A percentile compares a stretch with the other conserved stretches of the same genome.
These are phyloP conservation scores for Isatis tinctoria DNA, from an alignment of 345 rosid genomes.

Conservation along the genomic window DNA sequence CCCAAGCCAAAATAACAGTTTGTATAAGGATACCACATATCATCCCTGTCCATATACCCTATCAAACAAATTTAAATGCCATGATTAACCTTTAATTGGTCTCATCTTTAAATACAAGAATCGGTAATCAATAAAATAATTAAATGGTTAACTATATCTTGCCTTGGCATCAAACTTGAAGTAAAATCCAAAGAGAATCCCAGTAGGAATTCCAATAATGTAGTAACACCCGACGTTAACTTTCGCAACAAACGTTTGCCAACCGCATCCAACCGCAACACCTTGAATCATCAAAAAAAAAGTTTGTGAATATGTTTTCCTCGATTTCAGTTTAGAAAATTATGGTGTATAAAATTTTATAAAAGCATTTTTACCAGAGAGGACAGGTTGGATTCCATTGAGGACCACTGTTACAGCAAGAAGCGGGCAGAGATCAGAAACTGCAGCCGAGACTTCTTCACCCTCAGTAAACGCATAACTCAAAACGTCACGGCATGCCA, in stretches of 20 bases:
- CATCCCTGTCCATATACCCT: conserved; percentile 85
- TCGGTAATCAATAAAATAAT: no score
- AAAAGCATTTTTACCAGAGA: conserved; percentile 56
- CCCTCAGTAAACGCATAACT: conserved; percentile 68
- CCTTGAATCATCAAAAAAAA: conserved; percentile 24
- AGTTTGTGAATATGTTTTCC: no score
- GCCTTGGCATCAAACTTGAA: conserved; percentile 68
- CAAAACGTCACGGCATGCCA: conserved; percentile 43
- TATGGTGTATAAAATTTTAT: no score
- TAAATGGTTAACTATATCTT: neutral
- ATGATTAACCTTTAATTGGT: neutral
- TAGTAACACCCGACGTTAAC: conserved; percentile 74
- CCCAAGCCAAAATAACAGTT: conserved; percentile 56
- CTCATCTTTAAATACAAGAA: neutral
- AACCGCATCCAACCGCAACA: conserved; percentile 87
- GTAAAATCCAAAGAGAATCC: conserved; percentile 57
- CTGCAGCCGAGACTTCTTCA: conserved; percentile 53
- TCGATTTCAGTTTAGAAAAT: no score
- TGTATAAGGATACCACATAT: conserved; percentile 57
- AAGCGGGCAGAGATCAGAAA: conserved; percentile 64
- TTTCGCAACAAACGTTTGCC: conserved; percentile 76
- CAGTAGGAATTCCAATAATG: conserved; percentile 64
- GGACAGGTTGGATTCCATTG: conserved; percentile 75
- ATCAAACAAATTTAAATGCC: neutral
- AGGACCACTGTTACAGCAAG: conserved; percentile 59